Base-by-base conservation (phyloP, 345 rosid genomes). In the Corchorus capsularis region DNA sequence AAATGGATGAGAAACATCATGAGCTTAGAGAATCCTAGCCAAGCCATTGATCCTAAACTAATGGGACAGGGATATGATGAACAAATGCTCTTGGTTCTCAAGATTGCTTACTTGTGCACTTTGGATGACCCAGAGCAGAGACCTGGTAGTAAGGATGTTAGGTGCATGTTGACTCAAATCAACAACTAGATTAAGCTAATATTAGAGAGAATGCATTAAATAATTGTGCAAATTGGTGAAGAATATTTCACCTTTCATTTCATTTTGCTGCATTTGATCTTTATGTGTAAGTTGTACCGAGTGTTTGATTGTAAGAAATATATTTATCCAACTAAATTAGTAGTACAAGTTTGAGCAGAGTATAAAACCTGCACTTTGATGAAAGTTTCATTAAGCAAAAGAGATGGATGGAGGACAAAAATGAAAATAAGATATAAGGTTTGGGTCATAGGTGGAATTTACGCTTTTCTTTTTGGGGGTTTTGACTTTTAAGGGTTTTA, bases 91-190 rank as follows among this genome's bases (percentile, higher is more conserved):
- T 74, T 93, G 68, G 94, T 88, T 60, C 85, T 95, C 61, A 96
- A 86, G 81, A 92, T 93, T 19, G 94, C 99, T 14, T 92, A 87
- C 81, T 96, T 87, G 69, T 93, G 94, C 83, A 93, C 98, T 53
- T 6, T 82, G 78, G 98, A 93, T 19, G 85, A 92, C 63, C 92
- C 97, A 1, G 90, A 89, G 84, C 84, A 92, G 71, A 93, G 99
- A 85, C 99, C 97, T 6, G 85, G 87, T 83, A 92, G 94, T 70
- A 96, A 87, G 84, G 91, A 93, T 62, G 92, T 82, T 50, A 80
- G 89, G 80, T 86, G 88, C 75, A 93, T 96, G 98, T 59, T 93
- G 79, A 70, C 85, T 52, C 96, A 92, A 72, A 88, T 91, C 76
- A 82, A 83, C 69, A 80, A 79, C n/a, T n/a, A n/a, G n/a, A n/a